Evolutionary conservation across 2,329 filamentous ascomycete species (phyloP).

Genomic region (Ambrosiella cleistominuta): DNA sequence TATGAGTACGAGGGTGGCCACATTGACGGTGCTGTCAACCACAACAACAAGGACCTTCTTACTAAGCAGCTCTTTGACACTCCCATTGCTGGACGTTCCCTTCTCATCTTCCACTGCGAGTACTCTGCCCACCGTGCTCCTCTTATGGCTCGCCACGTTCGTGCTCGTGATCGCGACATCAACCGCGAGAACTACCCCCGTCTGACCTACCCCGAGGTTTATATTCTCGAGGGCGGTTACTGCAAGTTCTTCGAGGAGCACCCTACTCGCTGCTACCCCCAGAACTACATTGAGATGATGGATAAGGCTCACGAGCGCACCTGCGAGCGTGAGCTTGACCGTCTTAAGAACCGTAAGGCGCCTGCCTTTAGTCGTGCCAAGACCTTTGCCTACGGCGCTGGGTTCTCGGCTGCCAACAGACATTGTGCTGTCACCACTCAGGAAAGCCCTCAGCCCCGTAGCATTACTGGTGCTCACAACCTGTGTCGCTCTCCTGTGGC

Average conservation of each 20-base stretch:
- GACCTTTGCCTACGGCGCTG: conserved; percentile 78
- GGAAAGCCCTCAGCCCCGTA: conserved; percentile 3
- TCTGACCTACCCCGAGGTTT: conserved; percentile 90
- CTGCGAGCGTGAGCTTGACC: conserved; percentile 87
- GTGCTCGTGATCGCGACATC: conserved; percentile 67
- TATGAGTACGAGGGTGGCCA: conserved; percentile 97
- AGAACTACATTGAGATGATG: conserved; percentile 94
- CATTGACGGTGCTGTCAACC: conserved; percentile 84
- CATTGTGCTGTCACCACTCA: conserved; percentile 1
- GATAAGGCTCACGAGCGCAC: conserved; percentile 80
- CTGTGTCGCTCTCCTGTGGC: conserved; percentile 9
- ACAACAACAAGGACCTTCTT: conserved; percentile 86
- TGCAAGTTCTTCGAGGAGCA: conserved; percentile 77
- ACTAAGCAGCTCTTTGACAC: conserved; percentile 60
- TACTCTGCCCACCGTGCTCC: conserved; percentile 94
- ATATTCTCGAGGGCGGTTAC: conserved; percentile 93
- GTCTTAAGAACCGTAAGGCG: conserved; percentile 75
- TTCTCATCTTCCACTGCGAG: conserved; percentile 92
- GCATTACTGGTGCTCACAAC: not conserved
- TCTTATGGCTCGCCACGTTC: conserved; percentile 87
- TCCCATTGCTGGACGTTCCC: conserved; percentile 49
- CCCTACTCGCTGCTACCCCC: conserved; percentile 68
- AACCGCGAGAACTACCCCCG: conserved; percentile 77
- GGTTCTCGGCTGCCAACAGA: not conserved
- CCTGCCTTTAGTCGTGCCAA: conserved; percentile 54